Evolutionary conservation across 768 basidiomycete genomes (phyloP), one percentile per base, ranked within the genome.

Genomic region (Amanita molliuscula): DNA sequence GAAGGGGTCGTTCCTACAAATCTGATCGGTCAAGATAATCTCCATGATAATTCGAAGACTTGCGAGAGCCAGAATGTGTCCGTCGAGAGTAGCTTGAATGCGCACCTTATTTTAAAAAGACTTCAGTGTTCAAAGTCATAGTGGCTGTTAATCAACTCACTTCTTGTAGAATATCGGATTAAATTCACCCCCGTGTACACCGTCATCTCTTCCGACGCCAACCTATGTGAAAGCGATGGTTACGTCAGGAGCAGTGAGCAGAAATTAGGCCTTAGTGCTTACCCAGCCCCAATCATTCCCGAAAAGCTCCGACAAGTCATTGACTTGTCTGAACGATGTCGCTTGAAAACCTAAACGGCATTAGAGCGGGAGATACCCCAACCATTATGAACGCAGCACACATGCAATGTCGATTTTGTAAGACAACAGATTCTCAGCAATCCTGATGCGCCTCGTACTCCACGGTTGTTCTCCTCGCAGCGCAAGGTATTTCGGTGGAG

Each of bases 131-230:
- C 5, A 3, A n/a, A 11, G 4, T 18, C 37, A 38, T 18, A 20
- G 9, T 10, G 9, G 5, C 20, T 18, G 4, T 38, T 16, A 10
- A 18, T 44, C 29, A 15, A 20, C 46, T 47, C 42, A 71, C 71
- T 65, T 73, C 52, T 76, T 73, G 65, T 70, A 84, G 60, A 81
- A 83, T 51, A 83, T 75, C 0, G 81, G 78, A 55, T 70, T 72
- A 59, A 78, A 82, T 59, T 82, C 81, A 31, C 82, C 81, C 1
- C 67, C 69, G n/a, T 65, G 53, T 7, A 61, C 61, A 2, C 81
- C 81, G 55, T 84, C 77, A 48, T 80, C 73, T 18, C 82, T 66
- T 0, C 81, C 82, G 0, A 81, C 78, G 1, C 80, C 81, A 16
- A 80, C 70, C 73, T 77, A 23, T 13, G n/a, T 26, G 31, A 15